Evolutionary conservation across 768 basidiomycete species (phyloP).

Genomic region (Asterophora lycoperdoides): DNA sequence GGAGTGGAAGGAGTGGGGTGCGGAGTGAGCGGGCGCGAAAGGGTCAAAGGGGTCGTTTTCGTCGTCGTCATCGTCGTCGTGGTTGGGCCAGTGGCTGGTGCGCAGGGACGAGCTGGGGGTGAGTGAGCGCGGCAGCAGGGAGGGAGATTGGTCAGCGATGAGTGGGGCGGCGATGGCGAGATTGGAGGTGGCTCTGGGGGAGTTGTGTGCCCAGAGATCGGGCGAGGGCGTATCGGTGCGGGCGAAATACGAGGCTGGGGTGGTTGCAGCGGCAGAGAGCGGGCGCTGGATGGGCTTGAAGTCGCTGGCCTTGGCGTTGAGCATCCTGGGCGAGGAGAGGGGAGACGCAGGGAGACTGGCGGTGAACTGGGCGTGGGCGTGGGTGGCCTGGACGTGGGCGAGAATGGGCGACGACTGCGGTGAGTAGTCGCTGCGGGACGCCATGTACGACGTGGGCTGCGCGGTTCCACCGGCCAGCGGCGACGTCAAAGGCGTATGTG

Average conservation of each 20-base stretch:
- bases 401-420: conserved; percentile 69
- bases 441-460: conserved; percentile 51
- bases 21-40: conserved; percentile 48
- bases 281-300: conserved; percentile 84
- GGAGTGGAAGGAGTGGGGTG: conserved; percentile 54
- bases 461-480: conserved; percentile 60
- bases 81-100: conserved; percentile 47
- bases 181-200: conserved; percentile 69
- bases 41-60: conserved; percentile 88
- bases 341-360: conserved; percentile 83
- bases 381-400: conserved; percentile 50
- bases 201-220: conserved; percentile 82
- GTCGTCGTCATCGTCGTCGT: conserved; percentile 54
- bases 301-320: conserved; percentile 88
- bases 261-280: conserved; percentile 67
- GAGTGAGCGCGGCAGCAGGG: conserved; percentile 45
- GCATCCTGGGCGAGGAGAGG: conserved; percentile 74
- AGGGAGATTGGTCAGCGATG: conserved; percentile 57
- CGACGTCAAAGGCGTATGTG: conserved; percentile 75
- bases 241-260: conserved; percentile 44
- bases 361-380: conserved; percentile 60
- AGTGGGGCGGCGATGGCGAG: conserved; percentile 90
- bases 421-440: conserved; percentile 49
- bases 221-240: conserved; percentile 83
- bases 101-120: conserved; percentile 71